Percentiles rank a stretch among this genome's conserved stretches.
phyloP scores from a whole-genome alignment of 208 protist genomes.

The Wallacemonas collosoma region DNA sequence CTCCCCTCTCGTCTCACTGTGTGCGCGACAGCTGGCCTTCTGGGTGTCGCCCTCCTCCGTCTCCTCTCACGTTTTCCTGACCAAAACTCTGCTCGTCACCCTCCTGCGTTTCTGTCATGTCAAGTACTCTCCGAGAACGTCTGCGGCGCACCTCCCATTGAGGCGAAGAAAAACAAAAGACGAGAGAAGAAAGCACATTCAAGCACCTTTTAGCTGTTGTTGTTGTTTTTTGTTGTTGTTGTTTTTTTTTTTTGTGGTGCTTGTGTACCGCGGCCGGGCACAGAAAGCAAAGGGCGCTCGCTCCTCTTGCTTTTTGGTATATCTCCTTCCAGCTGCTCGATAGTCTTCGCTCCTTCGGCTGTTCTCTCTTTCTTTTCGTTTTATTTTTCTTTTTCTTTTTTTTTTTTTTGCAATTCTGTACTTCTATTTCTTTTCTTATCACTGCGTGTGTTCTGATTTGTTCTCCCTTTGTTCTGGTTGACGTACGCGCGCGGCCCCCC shows the following conservation, averaged over 20 bases:
- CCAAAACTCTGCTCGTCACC: no score
- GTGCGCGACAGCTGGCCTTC: no score
- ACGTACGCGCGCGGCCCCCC: background rate
- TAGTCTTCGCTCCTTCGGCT: background rate
- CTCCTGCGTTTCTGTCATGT: no score
- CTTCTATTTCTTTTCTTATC: constrained; percentile 11
- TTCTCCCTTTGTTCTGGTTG: background rate
- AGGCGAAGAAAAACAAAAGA: no score
- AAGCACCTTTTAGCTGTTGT: background rate
- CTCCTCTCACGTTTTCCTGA: no score
- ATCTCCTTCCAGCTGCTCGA: background rate
- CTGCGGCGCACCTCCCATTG: no score
- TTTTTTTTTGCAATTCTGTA: constrained; percentile 12
- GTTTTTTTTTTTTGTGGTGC: constrained; percentile 1
- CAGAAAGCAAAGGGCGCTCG: no score
- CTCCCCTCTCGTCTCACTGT: no score
- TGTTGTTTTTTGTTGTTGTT: constrained; percentile 7
- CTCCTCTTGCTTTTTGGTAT: constrained; percentile 1
- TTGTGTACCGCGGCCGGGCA: background rate
- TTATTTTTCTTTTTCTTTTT: background rate
- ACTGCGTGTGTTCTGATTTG: background rate
- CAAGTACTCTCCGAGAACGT: no score
- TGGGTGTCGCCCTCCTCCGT: no score
- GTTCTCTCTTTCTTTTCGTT: background rate
- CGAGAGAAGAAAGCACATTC: no score